Evolutionary conservation across 345 rosid species (phyloP).

Genomic region (Syzygium grande): DNA sequence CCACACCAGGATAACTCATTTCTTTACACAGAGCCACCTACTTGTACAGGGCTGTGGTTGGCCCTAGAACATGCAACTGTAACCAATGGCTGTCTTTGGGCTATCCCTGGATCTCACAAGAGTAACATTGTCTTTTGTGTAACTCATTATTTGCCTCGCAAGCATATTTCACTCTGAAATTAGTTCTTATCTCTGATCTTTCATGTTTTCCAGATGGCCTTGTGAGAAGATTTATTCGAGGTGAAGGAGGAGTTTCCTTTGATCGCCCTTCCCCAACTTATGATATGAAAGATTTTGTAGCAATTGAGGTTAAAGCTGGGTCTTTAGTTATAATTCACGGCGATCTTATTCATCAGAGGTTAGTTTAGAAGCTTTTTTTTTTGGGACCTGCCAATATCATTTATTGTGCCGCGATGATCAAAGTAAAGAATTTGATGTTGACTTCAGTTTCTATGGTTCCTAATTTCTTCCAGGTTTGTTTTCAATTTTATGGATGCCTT

Average conservation of each 20-base stretch:
- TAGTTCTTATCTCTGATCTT: background rate
- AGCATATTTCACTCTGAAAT: background rate
- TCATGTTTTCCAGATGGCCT: conserved; percentile 64
- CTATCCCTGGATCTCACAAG: conserved; percentile 93
- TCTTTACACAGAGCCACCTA: conserved; percentile 75
- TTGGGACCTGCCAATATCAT: background rate
- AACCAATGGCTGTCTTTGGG: conserved; percentile 92
- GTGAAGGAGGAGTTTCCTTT: conserved; percentile 69
- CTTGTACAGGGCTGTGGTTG: conserved; percentile 92
- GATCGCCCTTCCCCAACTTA: conserved; percentile 70
- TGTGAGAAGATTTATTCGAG: conserved; percentile 75
- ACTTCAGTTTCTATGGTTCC: background rate
- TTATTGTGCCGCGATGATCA: background rate
- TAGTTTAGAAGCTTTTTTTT: background rate
- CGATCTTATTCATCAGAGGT: conserved; percentile 92
- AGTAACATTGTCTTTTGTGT: conserved; percentile 23
- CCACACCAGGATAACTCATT: conserved; percentile 96
- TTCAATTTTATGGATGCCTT: background rate
- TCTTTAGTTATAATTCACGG: conserved; percentile 88
- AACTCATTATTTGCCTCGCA: background rate
- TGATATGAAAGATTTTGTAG: conserved; percentile 73
- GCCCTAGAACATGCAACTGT: conserved; percentile 91
- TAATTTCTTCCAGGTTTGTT: background rate
- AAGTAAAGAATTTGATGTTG: background rate
- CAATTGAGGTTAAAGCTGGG: conserved; percentile 90